Evolutionary conservation across 805 yeast species (phyloP).

Genomic region (Cyberlindnera sargentensis): DNA sequence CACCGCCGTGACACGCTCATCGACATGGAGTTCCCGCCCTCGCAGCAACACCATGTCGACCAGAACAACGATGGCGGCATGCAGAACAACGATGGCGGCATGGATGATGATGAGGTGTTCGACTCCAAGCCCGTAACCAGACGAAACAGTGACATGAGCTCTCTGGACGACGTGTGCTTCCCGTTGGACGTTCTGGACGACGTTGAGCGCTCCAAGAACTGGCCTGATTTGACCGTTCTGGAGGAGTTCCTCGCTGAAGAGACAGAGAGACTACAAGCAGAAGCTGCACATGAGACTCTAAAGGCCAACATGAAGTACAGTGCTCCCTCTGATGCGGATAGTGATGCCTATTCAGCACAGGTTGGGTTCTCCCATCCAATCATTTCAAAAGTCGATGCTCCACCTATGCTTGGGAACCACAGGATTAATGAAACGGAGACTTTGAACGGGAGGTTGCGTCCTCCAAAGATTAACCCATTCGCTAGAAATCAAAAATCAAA

Average conservation of each 20-base stretch:
- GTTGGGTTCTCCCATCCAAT: slow-evolving; percentile 37
- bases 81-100: slow-evolving; percentile 2
- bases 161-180: slow-evolving; percentile 88
- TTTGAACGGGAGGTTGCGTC: slow-evolving; percentile 61
- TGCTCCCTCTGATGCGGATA: slow-evolving; percentile 23
- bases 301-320: slow-evolving; percentile 29
- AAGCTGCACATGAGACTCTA: slow-evolving; percentile 29
- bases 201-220: slow-evolving; percentile 29
- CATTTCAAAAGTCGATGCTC: slow-evolving; percentile 36
- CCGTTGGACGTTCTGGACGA: slow-evolving; percentile 41
- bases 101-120: slow-evolving; percentile 24
- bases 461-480: slow-evolving; percentile 74
- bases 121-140: slow-evolving; percentile 37
- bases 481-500: slow-evolving; percentile 29
- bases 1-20: slow-evolving; percentile 1
- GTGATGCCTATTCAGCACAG: slow-evolving; percentile 18
- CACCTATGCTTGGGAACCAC: slow-evolving; percentile 28
- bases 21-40: slow-evolving; percentile 3
- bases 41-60: not conserved
- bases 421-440: slow-evolving; percentile 51
- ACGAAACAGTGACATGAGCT: slow-evolving; percentile 48
- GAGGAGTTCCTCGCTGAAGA: slow-evolving; percentile 77
- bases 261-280: slow-evolving; percentile 37
- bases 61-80: slow-evolving; percentile 1
- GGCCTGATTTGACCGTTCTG: slow-evolving; percentile 82